phyloP scores from a whole-genome alignment of 2,329 filamentous ascomycete species.

The Amauroascus niger region DNA sequence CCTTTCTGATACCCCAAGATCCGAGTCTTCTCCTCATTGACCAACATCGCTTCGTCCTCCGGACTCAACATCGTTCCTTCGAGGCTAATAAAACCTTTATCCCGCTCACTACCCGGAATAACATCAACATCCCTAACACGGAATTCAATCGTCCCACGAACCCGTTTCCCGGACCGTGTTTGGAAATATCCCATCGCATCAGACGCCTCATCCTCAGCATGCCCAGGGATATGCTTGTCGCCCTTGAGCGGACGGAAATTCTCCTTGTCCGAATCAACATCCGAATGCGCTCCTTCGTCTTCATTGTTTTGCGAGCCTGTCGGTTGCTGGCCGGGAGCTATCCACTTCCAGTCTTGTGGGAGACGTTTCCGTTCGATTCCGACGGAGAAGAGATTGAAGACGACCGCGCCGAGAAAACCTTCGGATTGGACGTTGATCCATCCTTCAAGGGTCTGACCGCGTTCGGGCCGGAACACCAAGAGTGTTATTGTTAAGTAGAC shows the following conservation, averaged over 20 bases:
- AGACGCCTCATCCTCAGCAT: slow-evolving; percentile 41
- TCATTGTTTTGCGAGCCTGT: background rate
- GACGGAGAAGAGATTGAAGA: slow-evolving; percentile 86
- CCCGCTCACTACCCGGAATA: slow-evolving; percentile 57
- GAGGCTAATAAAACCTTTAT: slow-evolving; percentile 70
- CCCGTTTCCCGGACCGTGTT: slow-evolving; percentile 57
- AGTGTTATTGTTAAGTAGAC: slow-evolving; percentile 84
- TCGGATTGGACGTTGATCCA: slow-evolving; percentile 78
- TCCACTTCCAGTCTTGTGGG: slow-evolving; percentile 71
- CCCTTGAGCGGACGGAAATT: slow-evolving; percentile 30
- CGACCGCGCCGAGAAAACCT: slow-evolving; percentile 78
- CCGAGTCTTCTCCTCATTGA: slow-evolving; percentile 43
- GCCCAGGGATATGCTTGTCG: slow-evolving; percentile 25
- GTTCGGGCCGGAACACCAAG: slow-evolving; percentile 66
- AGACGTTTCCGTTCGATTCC: slow-evolving; percentile 69
- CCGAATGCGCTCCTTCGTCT: slow-evolving; percentile 18
- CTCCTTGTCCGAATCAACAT: slow-evolving; percentile 33
- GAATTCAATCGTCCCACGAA: slow-evolving; percentile 64
- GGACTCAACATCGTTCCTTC: slow-evolving; percentile 74
- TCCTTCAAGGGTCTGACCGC: slow-evolving; percentile 66
- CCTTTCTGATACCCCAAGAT: slow-evolving; percentile 26
- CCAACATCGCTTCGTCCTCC: slow-evolving; percentile 54
- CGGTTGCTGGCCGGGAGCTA: slow-evolving; percentile 42
- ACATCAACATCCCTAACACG: slow-evolving; percentile 73
- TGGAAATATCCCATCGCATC: slow-evolving; percentile 63